phyloP scores from a whole-genome alignment of 768 basidiomycete genomes.

The Naematelia encephala region DNA sequence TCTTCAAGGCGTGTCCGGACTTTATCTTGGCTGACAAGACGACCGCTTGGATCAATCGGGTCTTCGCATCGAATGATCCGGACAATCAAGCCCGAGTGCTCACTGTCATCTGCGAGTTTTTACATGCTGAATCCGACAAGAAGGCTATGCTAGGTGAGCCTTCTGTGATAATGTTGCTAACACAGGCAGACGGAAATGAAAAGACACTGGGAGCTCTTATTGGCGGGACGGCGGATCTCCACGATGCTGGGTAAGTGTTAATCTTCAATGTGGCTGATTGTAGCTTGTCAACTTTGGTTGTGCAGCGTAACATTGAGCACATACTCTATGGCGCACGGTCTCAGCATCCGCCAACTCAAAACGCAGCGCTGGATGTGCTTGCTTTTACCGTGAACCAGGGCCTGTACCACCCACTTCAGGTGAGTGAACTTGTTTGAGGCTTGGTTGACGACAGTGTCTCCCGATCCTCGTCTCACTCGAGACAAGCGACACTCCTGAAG shows the following conservation, averaged over 20 bases:
- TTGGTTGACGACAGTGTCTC: slow-evolving; percentile 62
- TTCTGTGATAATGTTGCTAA: slow-evolving; percentile 14
- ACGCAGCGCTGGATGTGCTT: slow-evolving; percentile 81
- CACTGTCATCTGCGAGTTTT: slow-evolving; percentile 86
- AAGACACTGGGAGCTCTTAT: slow-evolving; percentile 88
- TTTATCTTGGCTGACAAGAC: slow-evolving; percentile 81
- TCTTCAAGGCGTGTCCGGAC: slow-evolving; percentile 87
- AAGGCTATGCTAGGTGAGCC: slow-evolving; percentile 52
- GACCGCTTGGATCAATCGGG: slow-evolving; percentile 79
- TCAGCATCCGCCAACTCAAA: slow-evolving; percentile 66
- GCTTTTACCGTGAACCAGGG: slow-evolving; percentile 93
- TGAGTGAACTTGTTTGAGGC: slow-evolving; percentile 45
- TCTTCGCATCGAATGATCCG: slow-evolving; percentile 71
- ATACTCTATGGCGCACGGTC: slow-evolving; percentile 80
- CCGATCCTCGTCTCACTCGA: slow-evolving; percentile 91
- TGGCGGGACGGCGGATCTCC: slow-evolving; percentile 91
- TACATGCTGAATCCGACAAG: slow-evolving; percentile 77
- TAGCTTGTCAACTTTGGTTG: slow-evolving; percentile 89
- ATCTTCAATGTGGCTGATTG: slow-evolving; percentile 1
- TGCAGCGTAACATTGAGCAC: slow-evolving; percentile 82
- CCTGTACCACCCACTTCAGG: slow-evolving; percentile 88
- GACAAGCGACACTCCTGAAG: slow-evolving; percentile 62
- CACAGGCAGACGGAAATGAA: slow-evolving; percentile 3
- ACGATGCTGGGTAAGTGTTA: slow-evolving; percentile 81
- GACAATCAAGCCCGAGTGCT: slow-evolving; percentile 71